Conservation (phyloP, 805 yeast genomes). For the Ascoidea asiatica region DNA sequence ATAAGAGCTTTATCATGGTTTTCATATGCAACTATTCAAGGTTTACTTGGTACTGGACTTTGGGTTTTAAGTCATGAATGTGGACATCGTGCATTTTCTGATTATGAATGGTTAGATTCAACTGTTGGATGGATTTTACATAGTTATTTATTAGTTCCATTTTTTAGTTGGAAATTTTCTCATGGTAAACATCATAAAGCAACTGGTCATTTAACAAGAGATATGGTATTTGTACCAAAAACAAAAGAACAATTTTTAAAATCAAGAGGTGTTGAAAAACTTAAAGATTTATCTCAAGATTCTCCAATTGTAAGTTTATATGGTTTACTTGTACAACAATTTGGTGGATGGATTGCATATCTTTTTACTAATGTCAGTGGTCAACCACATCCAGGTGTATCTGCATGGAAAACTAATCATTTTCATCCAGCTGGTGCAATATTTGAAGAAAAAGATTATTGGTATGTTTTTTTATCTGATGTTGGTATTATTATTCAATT, state of each 20-base stretch:
- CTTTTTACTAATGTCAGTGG: conserved; percentile 44
- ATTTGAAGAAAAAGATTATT: conserved; percentile 38
- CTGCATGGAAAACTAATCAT: conserved; percentile 32
- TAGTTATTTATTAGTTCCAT: conserved; percentile 43
- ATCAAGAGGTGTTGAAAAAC: conserved; percentile 18
- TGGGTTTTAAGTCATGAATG: conserved; percentile 77
- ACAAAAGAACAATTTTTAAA: conserved; percentile 32
- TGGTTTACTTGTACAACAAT: conserved; percentile 36
- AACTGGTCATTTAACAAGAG: conserved; percentile 46
- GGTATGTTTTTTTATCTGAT: conserved; percentile 43
- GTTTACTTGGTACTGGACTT: conserved; percentile 27
- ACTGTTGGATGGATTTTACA: conserved; percentile 48
- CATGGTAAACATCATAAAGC: conserved; percentile 53
- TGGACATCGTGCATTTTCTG: conserved; percentile 68
- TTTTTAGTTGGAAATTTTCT: conserved; percentile 48
- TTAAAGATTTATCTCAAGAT: conserved; percentile 38
- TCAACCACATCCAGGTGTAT: conserved; percentile 30
- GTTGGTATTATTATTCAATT: conserved; percentile 35
- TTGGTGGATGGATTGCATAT: conserved; percentile 40
- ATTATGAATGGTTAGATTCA: conserved; percentile 38
- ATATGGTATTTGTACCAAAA: conserved; percentile 46
- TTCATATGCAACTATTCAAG: conserved; percentile 37
- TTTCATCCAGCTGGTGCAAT: conserved; percentile 42
- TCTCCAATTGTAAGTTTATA: conserved; percentile 35
- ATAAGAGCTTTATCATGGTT: conserved; percentile 48